Evolutionary conservation across 2,329 filamentous ascomycete genomes (phyloP).

Genomic region (Penicillium hesseltinei): DNA sequence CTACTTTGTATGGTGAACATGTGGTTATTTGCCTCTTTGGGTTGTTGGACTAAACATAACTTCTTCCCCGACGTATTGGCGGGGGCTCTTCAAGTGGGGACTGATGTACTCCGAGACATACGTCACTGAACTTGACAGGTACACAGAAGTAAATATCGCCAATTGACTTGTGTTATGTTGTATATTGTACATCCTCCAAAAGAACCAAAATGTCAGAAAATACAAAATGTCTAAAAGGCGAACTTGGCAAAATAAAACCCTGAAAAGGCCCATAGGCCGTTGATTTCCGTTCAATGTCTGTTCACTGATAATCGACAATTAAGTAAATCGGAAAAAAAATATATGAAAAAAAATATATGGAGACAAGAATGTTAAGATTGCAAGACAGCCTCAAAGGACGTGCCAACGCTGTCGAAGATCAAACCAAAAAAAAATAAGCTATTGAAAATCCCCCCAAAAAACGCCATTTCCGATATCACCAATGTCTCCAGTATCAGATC

Average conservation of each 20-base stretch:
- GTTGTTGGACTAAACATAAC: background rate
- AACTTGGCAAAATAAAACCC: background rate
- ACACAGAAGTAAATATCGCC: background rate
- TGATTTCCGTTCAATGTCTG: background rate
- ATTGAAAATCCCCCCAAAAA: background rate
- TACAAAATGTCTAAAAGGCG: background rate
- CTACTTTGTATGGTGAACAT: background rate
- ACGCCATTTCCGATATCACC: background rate
- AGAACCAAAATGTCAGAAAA: background rate
- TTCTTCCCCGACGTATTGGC: conserved; percentile 16
- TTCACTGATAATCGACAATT: background rate
- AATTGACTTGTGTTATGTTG: background rate
- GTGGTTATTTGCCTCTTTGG: background rate
- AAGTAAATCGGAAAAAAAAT: background rate
- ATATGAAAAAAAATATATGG: conserved; percentile 1
- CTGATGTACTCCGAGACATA: conserved; percentile 26
- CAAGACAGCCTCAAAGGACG: background rate
- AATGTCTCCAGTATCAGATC: background rate
- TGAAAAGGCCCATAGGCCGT: background rate
- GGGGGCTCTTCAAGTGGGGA: conserved; percentile 27
- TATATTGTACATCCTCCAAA: background rate
- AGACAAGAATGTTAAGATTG: conserved; percentile 7
- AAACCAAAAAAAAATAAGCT: background rate
- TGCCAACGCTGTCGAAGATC: conserved; percentile 1
- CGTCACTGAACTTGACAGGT: conserved; percentile 16